Evolutionary conservation across 164 flowering plant species (phyloP), one percentile per base, ranked within the genome.

Genomic region (Pachysandra terminalis): DNA sequence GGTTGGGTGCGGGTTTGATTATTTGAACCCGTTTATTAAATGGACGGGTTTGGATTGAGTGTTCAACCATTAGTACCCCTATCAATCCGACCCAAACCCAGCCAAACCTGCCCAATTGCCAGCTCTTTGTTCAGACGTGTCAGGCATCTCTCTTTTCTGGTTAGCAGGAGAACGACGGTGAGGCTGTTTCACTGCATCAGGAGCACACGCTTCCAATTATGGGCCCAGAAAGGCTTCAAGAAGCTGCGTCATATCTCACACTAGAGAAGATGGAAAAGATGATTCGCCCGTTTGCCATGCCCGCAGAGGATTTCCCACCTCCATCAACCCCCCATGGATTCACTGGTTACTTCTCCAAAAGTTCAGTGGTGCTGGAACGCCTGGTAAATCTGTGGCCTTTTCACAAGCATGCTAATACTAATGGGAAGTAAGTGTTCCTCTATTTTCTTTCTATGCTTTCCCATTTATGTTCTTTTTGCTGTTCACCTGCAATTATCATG

Each of bases 171-270:
- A 78, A 85, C 21, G 97, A 88, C 68, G 81, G 81, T 19, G 86
- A 84, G 71, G 91, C 91, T 32, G 78, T 88, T 56, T 86, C 86
- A 35, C 75, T 90, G 82, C 97, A 83, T 71, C 96, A 88, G 73
- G 99, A 96, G 75, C 99, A 96, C 72, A 93, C 96, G 4, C 80
- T 93, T 60, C 98, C 99, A 12, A 93, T 96, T 67, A 96, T 85
- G 90, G 99, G 98, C 15, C 97, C 98, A 51, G 99, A 96, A 71
- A 93, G 99, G 83, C 79, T 96, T 68, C 98, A 93, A 79, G 99
- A 96, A 75, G 84, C 81, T 2, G 95, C 87, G 19, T 85, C 99
- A 9, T 91, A 81, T 77, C 86, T 90, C 41, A 90, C 99, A 14
- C 71, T 93, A 51, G 97, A 89, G 59, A 89, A 74, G 77, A 83